These are phyloP conservation scores for Aquilaria sinensis DNA, from an alignment of 345 rosid species.

Conservation along the genomic window DNA sequence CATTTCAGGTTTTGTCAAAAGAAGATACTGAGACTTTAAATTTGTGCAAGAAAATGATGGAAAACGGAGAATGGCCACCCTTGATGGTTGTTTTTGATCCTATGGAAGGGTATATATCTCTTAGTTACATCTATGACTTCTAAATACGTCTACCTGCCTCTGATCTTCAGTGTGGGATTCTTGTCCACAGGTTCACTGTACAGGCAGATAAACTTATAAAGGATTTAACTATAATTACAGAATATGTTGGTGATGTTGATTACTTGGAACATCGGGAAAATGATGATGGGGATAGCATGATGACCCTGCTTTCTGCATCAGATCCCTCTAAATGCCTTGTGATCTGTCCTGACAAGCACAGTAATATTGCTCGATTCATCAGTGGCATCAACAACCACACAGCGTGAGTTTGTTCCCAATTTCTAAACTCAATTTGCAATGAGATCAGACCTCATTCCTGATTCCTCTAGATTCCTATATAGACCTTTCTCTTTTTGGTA, in stretches of 20 bases:
- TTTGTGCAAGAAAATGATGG: slow-evolving; percentile 77
- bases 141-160: too few relatives aligned
- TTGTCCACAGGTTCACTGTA: slow-evolving; percentile 66
- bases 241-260: slow-evolving; percentile 92
- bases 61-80: slow-evolving; percentile 81
- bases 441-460: too few relatives aligned
- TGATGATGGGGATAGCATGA: slow-evolving; percentile 93
- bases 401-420: slow-evolving; percentile 40
- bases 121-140: neutral
- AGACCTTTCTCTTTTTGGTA: too few relatives aligned
- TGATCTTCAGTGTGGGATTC: slow-evolving; percentile 1
- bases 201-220: slow-evolving; percentile 77
- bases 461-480: too few relatives aligned
- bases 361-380: slow-evolving; percentile 84
- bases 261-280: slow-evolving; percentile 66
- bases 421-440: neutral
- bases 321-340: slow-evolving; percentile 67
- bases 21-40: slow-evolving; percentile 67
- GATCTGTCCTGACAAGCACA: slow-evolving; percentile 76
- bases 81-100: slow-evolving; percentile 76
- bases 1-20: slow-evolving; percentile 61
- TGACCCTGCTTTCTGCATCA: slow-evolving; percentile 75
- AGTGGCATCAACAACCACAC: slow-evolving; percentile 94
- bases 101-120: slow-evolving; percentile 62
- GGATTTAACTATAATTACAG: slow-evolving; percentile 81